Evolutionary conservation across 805 yeast genomes (phyloP).

Genomic region (Saccharomycopsis malanga): DNA sequence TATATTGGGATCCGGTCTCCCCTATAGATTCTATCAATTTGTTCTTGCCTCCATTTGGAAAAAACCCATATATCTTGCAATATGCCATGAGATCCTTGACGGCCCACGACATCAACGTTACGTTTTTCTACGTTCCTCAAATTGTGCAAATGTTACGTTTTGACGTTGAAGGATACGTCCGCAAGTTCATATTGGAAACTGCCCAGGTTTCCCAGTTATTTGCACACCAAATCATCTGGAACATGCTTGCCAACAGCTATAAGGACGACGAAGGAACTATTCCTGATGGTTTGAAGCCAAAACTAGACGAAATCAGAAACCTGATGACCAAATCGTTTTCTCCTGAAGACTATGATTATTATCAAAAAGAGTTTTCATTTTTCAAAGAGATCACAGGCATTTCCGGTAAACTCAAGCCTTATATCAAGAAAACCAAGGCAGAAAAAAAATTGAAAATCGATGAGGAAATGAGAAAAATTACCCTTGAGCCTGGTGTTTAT

Average conservation of each 20-base stretch:
- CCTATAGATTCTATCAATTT: constrained; percentile 83
- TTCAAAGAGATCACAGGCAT: constrained; percentile 88
- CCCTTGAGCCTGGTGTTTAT: constrained; percentile 75
- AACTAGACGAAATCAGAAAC: constrained; percentile 63
- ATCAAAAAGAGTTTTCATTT: constrained; percentile 78
- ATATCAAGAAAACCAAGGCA: constrained; percentile 86
- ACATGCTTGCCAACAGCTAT: constrained; percentile 87
- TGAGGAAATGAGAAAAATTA: constrained; percentile 82
- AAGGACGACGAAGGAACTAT: constrained; percentile 79
- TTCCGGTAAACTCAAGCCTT: constrained; percentile 93
- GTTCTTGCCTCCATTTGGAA: constrained; percentile 67
- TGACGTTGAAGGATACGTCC: constrained; percentile 79
- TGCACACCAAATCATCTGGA: constrained; percentile 98
- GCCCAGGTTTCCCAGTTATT: constrained; percentile 85
- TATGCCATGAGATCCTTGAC: constrained; percentile 88
- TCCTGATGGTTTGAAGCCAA: constrained; percentile 80
- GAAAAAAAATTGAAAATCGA: constrained; percentile 95
- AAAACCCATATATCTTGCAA: constrained; percentile 65
- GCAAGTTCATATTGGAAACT: constrained; percentile 82
- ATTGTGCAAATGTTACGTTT: constrained; percentile 87
- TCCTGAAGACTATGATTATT: constrained; percentile 55
- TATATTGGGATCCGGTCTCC: constrained; percentile 68
- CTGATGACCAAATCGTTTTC: constrained; percentile 58
- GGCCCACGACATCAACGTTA: constrained; percentile 74
- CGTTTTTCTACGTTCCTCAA: constrained; percentile 97